These are phyloP conservation scores for Backusella macrospora DNA, from an alignment of 192 early-diverging fungal species.

Conservation along the genomic window DNA sequence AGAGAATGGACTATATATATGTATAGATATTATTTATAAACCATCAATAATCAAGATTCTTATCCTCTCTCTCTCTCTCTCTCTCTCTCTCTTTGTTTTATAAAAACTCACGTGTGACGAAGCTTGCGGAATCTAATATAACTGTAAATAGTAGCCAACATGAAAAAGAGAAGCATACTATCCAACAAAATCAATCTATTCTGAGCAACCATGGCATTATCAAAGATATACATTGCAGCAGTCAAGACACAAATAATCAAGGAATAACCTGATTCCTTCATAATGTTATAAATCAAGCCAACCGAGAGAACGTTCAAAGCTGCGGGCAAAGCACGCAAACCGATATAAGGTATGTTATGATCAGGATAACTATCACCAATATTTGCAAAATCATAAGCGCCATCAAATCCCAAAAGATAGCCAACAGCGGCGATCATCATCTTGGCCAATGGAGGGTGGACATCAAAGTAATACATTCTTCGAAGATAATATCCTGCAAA, in stretches of 20 bases:
- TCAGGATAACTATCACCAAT: constrained; percentile 86
- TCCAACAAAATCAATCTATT: constrained; percentile 91
- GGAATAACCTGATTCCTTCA: constrained; percentile 79
- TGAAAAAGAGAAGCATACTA: constrained; percentile 85
- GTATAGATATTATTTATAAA: not conserved
- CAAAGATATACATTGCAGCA: constrained; percentile 42
- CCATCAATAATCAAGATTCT: not conserved
- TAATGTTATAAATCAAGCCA: constrained; percentile 76
- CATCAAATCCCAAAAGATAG: constrained; percentile 82
- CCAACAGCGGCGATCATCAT: constrained; percentile 81
- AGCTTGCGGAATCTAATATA: constrained; percentile 85
- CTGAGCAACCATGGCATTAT: constrained; percentile 87
- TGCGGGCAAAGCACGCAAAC: constrained; percentile 76
- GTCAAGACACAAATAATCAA: constrained; percentile 24
- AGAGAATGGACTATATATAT: constrained; percentile 64
- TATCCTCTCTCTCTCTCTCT: too few relatives aligned
- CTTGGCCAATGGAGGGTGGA: constrained; percentile 95
- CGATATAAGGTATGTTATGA: constrained; percentile 84
- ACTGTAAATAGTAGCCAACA: constrained; percentile 75
- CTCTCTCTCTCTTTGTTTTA: not conserved
- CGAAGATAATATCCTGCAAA: constrained; percentile 74
- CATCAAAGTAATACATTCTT: constrained; percentile 91
- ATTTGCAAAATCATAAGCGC: constrained; percentile 84
- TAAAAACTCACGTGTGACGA: constrained; percentile 23
- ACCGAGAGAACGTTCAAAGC: constrained; percentile 73